These are phyloP conservation scores for Penicillium sclerotiorum DNA, from an alignment of 2,329 filamentous ascomycete species.

Conservation along the genomic window DNA sequence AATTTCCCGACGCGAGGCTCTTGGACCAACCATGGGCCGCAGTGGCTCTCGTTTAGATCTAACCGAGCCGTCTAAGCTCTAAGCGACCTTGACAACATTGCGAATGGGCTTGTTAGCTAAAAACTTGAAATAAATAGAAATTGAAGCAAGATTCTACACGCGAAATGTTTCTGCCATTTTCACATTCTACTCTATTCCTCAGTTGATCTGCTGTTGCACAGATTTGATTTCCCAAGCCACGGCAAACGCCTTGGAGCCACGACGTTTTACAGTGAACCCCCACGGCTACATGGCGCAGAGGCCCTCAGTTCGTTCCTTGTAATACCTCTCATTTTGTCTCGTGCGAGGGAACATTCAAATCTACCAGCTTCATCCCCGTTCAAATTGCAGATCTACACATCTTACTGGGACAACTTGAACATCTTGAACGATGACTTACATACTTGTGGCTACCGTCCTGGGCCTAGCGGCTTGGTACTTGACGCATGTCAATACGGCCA, in stretches of 20 bases:
- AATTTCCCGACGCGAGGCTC: not conserved
- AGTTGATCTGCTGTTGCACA: no score
- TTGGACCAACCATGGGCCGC: conserved; percentile 12
- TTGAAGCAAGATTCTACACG: not conserved
- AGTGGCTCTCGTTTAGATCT: conserved; percentile 16
- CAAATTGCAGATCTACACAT: no score
- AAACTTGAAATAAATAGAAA: not conserved
- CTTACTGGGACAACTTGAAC: not conserved
- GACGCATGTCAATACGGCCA: conserved; percentile 33
- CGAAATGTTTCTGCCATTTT: not conserved
- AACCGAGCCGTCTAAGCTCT: conserved; percentile 18
- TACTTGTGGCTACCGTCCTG: conserved; percentile 15
- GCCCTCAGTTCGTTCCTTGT: no score
- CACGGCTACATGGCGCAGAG: no score
- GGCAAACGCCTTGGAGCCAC: not conserved
- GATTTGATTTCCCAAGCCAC: no score
- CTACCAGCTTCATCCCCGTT: no score
- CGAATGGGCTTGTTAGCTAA: not conserved
- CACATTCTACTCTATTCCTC: no score
- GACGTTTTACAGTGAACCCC: no score
- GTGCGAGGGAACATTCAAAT: no score
- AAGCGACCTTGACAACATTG: conserved; percentile 18
- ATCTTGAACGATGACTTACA: conserved; percentile 10
- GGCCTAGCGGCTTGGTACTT: conserved; percentile 29
- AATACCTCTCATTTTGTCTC: no score